Percentiles rank a stretch among this genome's conserved stretches.
Evolutionary conservation across 257 asterid species (phyloP).

Genomic region (Nicotiana noctiflora): DNA sequence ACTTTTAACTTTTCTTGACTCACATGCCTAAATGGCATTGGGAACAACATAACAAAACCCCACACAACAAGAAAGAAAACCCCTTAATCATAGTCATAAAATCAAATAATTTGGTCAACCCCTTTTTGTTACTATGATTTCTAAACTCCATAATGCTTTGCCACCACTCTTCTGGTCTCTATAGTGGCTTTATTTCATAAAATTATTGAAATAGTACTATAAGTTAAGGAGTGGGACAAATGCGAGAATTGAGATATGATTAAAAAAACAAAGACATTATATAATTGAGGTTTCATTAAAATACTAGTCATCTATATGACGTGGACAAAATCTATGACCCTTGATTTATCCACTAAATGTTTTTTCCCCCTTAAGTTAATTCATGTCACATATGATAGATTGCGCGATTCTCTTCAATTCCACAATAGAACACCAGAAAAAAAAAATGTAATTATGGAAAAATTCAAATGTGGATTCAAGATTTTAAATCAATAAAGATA

Average conservation of each 20-base stretch:
- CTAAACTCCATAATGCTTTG: constrained; percentile 43
- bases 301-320: constrained; percentile 15
- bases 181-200: constrained; percentile 4
- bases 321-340: constrained; percentile 21
- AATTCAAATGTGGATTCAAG: background rate
- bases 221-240: constrained; percentile 4
- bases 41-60: constrained; percentile 44
- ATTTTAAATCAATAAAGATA: background rate
- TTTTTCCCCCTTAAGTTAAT: background rate
- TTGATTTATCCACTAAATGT: constrained; percentile 27
- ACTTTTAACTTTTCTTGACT: constrained; percentile 32
- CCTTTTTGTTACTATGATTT: constrained; percentile 32
- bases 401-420: background rate
- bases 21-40: constrained; percentile 76
- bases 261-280: background rate
- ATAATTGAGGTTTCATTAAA: constrained; percentile 4
- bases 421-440: background rate
- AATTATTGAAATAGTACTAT: background rate
- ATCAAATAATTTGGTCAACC: constrained; percentile 26
- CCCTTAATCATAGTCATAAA: constrained; percentile 24
- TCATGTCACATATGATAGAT: background rate
- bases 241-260: background rate
- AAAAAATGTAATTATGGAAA: background rate
- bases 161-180: constrained; percentile 32
- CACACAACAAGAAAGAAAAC: background rate